Base-by-base conservation (phyloP, 805 yeast genomes). In the Cephaloascus fragrans region DNA sequence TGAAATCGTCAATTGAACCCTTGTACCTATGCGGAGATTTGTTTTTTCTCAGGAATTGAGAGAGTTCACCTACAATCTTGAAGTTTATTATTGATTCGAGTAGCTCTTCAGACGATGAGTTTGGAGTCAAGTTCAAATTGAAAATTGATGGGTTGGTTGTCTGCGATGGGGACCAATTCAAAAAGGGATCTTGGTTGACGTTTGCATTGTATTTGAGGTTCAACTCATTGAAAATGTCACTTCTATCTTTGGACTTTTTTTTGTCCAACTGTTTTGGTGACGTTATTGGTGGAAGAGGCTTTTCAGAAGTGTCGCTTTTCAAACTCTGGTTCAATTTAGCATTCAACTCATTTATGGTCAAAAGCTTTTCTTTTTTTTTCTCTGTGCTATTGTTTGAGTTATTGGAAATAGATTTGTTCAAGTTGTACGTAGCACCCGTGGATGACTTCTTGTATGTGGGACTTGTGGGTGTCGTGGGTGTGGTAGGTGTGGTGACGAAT, bases 71-170 rank as follows among this genome's bases (percentile, higher is more conserved):
- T 46, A 46, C 16, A 40, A 19, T 5, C 47, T 45, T 18, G 41
- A 44, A 26, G 38, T 39, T n/a, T 35, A 42, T 12, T 42, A 37
- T 28, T 36, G 39, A 19, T 42, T 50, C 31, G 43, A 36, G 19
- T 47, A 17, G 19, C 16, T 14, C 32, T 36, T 19, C 19, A 47
- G 16, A 43, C 46, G 36, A 40, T 43, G 8, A 47, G 32, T 26
- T 51, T 47, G 35, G 19, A 26, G 18, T 26, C 23, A 19, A 26
- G 32, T n/a, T 34, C 33, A 18, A 23, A 4, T 9, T 35, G 37
- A 5, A 40, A 18, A 20, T 23, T 12, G 28, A 23, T 23, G 6
- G 28, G 10, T 6, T 8, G 6, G 6, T 23, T 6, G 28, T 23
- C n/a, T n/a, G n/a, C 10, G 28, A 23, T 6, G 28, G 28, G 10